A percentile compares a stretch with the other conserved stretches of the same genome.
phyloP scores from a whole-genome alignment of 108 stramenopile genomes.

The Pelagomonas calceolata region DNA sequence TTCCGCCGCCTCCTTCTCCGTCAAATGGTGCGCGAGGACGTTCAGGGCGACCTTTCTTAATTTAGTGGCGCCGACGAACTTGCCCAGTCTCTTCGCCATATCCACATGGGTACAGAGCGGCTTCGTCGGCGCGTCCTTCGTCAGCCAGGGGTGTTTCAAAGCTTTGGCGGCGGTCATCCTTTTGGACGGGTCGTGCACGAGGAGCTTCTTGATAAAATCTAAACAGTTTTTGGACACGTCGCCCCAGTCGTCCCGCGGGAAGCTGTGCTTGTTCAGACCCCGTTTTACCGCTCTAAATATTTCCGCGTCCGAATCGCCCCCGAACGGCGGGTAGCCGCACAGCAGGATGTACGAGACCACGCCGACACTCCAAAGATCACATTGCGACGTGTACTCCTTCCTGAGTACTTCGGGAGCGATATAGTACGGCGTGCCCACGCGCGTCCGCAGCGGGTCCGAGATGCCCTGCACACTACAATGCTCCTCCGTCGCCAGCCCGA shows the following conservation, averaged over 20 bases:
- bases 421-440: constrained; percentile 83
- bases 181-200: constrained; percentile 37
- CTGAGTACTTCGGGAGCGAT: constrained; percentile 89
- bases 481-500: constrained; percentile 74
- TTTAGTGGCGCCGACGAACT: constrained; percentile 35
- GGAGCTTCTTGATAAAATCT: constrained; percentile 36
- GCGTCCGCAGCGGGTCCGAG: constrained; percentile 77
- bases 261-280: not conserved
- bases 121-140: constrained; percentile 9
- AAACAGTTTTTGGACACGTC: constrained; percentile 19
- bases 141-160: constrained; percentile 35
- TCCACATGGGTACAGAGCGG: constrained; percentile 17
- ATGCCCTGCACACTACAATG: no score
- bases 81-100: constrained; percentile 34
- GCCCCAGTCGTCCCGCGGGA: not conserved
- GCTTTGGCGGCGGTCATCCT: constrained; percentile 36
- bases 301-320: not conserved
- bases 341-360: constrained; percentile 82
- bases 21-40: constrained; percentile 57
- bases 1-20: constrained; percentile 50
- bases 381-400: constrained; percentile 75
- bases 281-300: not conserved
- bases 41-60: constrained; percentile 57
- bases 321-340: constrained; percentile 37
- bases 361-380: constrained; percentile 94